Evolutionary conservation across 2,329 filamentous ascomycete genomes (phyloP).

Genomic region (Alternaria sp.): DNA sequence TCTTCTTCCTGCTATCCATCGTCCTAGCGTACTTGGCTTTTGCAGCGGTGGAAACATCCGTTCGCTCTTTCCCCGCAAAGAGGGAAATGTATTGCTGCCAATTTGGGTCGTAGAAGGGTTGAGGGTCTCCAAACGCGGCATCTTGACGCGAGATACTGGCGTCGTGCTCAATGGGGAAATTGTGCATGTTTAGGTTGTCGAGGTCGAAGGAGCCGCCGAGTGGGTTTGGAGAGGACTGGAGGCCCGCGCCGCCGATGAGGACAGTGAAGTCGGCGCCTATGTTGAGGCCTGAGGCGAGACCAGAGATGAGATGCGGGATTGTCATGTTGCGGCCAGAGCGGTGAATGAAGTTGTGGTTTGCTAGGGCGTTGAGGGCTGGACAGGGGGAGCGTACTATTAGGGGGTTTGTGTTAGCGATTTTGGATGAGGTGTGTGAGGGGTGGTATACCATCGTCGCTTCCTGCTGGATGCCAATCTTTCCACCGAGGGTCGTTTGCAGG

Average conservation of each 20-base stretch:
- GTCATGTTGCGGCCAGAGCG: constrained; percentile 27
- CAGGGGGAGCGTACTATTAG: constrained; percentile 26
- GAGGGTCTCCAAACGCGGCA: constrained; percentile 24
- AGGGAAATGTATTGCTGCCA: constrained; percentile 29
- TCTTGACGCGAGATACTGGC: constrained; percentile 30
- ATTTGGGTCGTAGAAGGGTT: constrained; percentile 15
- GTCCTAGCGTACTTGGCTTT: constrained; percentile 25
- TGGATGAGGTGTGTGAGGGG: not conserved
- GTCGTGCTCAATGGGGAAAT: constrained; percentile 36
- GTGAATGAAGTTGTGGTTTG: constrained; percentile 33
- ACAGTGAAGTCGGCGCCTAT: constrained; percentile 31
- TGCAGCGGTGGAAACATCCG: constrained; percentile 22
- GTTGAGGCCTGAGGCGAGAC: constrained; percentile 28
- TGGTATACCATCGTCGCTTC: constrained; percentile 22
- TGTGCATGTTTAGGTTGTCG: constrained; percentile 25
- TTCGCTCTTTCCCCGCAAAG: constrained; percentile 21
- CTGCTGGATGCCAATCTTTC: constrained; percentile 19
- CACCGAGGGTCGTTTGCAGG: constrained; percentile 25
- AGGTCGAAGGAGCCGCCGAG: constrained; percentile 31
- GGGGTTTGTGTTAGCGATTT: not conserved
- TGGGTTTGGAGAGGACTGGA: constrained; percentile 26
- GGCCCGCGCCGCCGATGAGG: constrained; percentile 22
- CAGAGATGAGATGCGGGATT: constrained; percentile 27
- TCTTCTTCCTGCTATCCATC: constrained; percentile 19
- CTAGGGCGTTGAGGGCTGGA: constrained; percentile 27